Evolutionary conservation across 352 stramenopile species (phyloP), one percentile per base, ranked within the genome.

Genomic region (Globisporangium spinosum): DNA sequence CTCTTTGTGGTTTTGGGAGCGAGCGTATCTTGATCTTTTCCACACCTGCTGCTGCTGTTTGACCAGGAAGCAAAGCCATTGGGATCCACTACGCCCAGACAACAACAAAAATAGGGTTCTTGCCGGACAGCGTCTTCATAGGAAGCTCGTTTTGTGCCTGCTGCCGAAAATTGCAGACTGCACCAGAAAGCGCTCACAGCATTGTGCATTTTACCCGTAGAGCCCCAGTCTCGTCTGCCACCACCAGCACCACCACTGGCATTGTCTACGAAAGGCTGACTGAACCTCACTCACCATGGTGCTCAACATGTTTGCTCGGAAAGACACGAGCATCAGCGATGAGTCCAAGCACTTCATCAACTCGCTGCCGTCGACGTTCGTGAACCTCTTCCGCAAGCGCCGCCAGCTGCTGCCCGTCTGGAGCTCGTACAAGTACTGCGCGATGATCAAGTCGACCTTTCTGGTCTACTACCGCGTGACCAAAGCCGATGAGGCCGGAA

Each of bases 361-460:
- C 68, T 92, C 88, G 70, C 77, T 96, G 22, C 88, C 88, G 27
- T 86, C 86, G 22, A 85, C 85, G n/a, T 93, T 92, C 60, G 80
- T 92, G 56, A 91, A 91, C 61, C 49, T 91, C n/a, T 92, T 94
- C 62, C 86, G 87, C 71, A 96, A 96, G 77, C 85, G 83, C 29
- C 77, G 88, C 13, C 87, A 93, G 55, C 47, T 96, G 10, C 68
- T 94, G 40, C 88, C 85, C 1, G 84, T 94, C 2, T 96, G 88
- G 88, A 89, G 80, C 72, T 91, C 85, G 35, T 71, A 90, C 70
- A 93, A 90, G 74, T 96, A 96, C 75, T 94, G 87, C 74, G 70
- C 80, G 59, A 85, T 93, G 85, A 93, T 96, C 78, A 96, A 96
- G 73, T 92, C 88, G 62, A 92, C 79, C 51, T 96, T 76, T 68